phyloP scores from a whole-genome alignment of 1,139 yeast species.

The Lizanozyma gosingica region DNA sequence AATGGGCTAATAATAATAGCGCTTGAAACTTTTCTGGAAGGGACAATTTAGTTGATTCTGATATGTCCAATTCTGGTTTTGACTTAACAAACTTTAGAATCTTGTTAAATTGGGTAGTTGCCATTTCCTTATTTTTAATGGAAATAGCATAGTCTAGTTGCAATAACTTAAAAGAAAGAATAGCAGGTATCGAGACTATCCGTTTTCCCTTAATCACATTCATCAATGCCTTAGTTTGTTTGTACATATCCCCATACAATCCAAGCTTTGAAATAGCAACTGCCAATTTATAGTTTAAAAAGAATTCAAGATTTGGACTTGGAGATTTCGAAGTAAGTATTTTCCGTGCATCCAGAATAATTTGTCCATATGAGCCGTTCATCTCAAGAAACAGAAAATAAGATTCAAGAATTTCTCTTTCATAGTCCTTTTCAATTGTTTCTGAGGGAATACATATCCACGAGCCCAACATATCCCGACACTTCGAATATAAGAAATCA shows the following conservation, averaged over 20 bases:
- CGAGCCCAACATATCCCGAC: background rate
- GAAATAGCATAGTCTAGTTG: background rate
- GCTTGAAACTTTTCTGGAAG: background rate
- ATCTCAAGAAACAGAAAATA: background rate
- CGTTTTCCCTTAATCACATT: background rate
- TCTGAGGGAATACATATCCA: background rate
- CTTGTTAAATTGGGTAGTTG: background rate
- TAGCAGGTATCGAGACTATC: background rate
- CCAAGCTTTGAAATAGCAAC: background rate
- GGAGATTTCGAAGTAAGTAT: background rate
- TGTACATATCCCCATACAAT: background rate
- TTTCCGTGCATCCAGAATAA: background rate
- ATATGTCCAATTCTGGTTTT: background rate
- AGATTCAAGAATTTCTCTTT: background rate
- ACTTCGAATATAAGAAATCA: background rate
- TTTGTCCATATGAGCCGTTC: background rate
- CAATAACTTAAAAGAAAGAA: background rate
- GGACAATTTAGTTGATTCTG: background rate
- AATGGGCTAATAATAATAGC: background rate
- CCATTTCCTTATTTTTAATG: background rate
- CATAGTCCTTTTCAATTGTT: background rate
- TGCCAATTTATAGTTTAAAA: background rate
- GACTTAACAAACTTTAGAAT: background rate
- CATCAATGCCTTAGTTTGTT: background rate
- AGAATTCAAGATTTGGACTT: background rate